Evolutionary conservation across 23 red algal species (phyloP).

Genomic region (Gracilaria domingensis): DNA sequence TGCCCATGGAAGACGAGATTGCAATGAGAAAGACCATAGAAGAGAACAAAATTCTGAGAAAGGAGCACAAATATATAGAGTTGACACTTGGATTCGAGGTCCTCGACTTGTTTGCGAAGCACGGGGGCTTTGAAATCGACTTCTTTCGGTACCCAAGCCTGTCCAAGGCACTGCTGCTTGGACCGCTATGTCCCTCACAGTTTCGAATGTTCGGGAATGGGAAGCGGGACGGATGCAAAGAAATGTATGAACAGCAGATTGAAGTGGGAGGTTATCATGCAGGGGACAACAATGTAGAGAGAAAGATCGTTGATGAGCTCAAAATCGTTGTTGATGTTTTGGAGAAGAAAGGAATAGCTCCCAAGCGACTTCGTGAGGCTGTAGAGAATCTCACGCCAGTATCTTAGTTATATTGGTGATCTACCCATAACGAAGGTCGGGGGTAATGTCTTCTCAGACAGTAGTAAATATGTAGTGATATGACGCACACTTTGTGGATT

Average conservation of each 20-base stretch:
- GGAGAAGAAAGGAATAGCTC: no score
- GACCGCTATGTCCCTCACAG: conserved; percentile 23
- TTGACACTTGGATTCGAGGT: background rate
- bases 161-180: conserved; percentile 15
- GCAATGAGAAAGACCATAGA: background rate
- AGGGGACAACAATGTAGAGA: background rate
- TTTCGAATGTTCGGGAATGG: conserved; percentile 29
- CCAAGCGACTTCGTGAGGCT: no score
- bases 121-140: conserved; percentile 4
- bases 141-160: background rate
- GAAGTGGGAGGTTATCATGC: background rate
- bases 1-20: background rate
- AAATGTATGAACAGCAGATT: background rate
- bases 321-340: background rate
- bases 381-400: no score
- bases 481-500: no score
- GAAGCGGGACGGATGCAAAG: background rate
- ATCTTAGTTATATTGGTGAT: no score
- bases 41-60: background rate
- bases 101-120: conserved; percentile 11
- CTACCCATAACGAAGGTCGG: no score
- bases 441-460: no score
- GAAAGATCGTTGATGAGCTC: background rate
- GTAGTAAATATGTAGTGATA: no score
- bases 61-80: background rate